These are phyloP conservation scores for Phyllosticta paracitricarpa DNA, from an alignment of 2,329 filamentous ascomycete species.

Conservation along the genomic window DNA sequence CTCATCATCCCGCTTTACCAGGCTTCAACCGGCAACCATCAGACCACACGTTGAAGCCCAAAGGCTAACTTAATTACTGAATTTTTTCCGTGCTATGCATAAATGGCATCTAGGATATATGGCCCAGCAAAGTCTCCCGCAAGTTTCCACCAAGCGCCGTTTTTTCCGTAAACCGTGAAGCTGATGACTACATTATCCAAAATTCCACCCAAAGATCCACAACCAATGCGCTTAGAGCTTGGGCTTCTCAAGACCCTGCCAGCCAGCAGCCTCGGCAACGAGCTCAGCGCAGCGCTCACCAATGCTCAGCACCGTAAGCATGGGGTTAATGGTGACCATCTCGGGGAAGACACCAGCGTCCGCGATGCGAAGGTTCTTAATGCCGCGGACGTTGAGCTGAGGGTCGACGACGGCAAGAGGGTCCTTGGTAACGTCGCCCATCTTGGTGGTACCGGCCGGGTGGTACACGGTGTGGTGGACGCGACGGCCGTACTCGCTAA, in stretches of 20 bases:
- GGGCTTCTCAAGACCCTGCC: slow-evolving; percentile 47
- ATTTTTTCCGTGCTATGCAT: background rate
- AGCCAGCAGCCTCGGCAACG: slow-evolving; percentile 63
- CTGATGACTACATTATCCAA: background rate
- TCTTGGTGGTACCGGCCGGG: slow-evolving; percentile 80
- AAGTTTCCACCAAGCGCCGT: background rate
- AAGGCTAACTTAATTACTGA: background rate
- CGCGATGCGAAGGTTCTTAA: slow-evolving; percentile 67
- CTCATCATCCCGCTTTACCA: background rate
- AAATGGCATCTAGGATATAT: background rate
- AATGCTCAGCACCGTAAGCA: slow-evolving; percentile 78
- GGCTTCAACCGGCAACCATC: background rate
- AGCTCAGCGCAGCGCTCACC: slow-evolving; percentile 79
- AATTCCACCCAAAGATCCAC: background rate
- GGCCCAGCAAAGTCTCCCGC: background rate
- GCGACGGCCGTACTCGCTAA: slow-evolving; percentile 70
- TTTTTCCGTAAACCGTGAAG: background rate
- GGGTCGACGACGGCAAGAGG: slow-evolving; percentile 70
- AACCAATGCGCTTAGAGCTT: slow-evolving; percentile 35
- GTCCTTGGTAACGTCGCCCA: slow-evolving; percentile 65
- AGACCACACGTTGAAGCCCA: background rate
- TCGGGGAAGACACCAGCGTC: slow-evolving; percentile 84
- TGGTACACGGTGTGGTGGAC: slow-evolving; percentile 87
- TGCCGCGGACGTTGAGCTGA: slow-evolving; percentile 59
- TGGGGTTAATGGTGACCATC: slow-evolving; percentile 79